These are phyloP conservation scores for Diaporthe velutina DNA, from an alignment of 2,329 filamentous ascomycete genomes.

Conservation along the genomic window DNA sequence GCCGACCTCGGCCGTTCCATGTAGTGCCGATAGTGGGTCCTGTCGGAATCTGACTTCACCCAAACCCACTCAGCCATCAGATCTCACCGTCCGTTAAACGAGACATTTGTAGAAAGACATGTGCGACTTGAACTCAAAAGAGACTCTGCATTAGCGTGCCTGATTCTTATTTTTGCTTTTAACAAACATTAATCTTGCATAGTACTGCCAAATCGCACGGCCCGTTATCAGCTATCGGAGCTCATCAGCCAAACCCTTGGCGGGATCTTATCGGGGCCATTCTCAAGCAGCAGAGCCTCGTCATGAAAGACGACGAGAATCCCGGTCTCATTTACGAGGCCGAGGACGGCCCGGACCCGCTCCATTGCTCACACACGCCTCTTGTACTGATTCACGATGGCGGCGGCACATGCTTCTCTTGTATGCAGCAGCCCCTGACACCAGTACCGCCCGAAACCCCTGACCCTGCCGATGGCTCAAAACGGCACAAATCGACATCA, in stretches of 20 bases:
- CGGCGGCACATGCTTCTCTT: constrained; percentile 68
- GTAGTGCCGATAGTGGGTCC: neutral
- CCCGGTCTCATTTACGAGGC: constrained; percentile 36
- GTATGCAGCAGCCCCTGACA: neutral
- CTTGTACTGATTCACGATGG: constrained; percentile 72
- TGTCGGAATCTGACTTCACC: neutral
- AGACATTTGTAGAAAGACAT: neutral
- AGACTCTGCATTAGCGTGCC: neutral
- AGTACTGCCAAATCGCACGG: neutral
- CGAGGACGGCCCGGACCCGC: constrained; percentile 33
- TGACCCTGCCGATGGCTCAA: neutral
- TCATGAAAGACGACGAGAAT: constrained; percentile 33
- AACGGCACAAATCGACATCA: no score
- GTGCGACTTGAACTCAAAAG: neutral
- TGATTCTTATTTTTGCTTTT: neutral
- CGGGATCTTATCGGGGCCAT: neutral
- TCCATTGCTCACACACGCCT: constrained; percentile 47
- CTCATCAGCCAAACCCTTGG: neutral
- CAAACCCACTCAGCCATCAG: neutral
- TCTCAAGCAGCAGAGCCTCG: neutral
- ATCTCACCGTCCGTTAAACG: neutral
- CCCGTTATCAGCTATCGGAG: neutral
- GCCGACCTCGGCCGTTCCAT: constrained; percentile 3
- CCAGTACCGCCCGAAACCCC: no score
- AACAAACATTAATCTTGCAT: no score